Evolutionary conservation across 306 rosid species (phyloP).

Genomic region (Fragaria iinumae): DNA sequence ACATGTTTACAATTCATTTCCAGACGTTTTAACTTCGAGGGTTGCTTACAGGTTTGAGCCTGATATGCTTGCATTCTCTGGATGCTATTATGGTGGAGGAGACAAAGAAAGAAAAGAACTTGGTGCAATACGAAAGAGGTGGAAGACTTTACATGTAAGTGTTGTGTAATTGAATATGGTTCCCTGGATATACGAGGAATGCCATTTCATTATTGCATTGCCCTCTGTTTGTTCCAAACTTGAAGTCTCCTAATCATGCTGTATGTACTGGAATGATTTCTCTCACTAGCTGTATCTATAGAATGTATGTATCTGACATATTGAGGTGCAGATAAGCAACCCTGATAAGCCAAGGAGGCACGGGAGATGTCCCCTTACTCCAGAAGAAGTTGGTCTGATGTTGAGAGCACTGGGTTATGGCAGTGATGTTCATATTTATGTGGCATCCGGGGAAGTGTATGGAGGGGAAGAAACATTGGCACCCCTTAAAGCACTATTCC

Average conservation of each 20-base stretch:
- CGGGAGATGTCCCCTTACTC: conserved; percentile 97
- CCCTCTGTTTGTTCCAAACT: background rate
- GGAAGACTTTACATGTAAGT: conserved; percentile 97
- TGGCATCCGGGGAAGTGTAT: conserved; percentile 95
- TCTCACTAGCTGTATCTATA: background rate
- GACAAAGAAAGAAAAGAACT: conserved; percentile 85
- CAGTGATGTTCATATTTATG: conserved; percentile 85
- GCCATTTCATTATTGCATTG: background rate
- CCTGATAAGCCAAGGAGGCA: conserved; percentile 97
- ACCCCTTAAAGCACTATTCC: conserved; percentile 79
- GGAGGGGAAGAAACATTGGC: conserved; percentile 94
- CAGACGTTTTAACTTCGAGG: background rate
- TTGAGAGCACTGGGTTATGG: conserved; percentile 95
- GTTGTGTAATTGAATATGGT: background rate
- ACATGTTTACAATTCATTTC: background rate
- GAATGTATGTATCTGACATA: conserved; percentile 12
- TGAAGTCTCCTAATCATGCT: background rate
- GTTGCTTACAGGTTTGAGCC: conserved; percentile 74
- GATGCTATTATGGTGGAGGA: conserved; percentile 97
- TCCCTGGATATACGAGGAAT: conserved; percentile 1
- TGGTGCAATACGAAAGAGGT: conserved; percentile 86
- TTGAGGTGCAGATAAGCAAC: conserved; percentile 68
- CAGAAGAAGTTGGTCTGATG: conserved; percentile 99
- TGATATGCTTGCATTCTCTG: conserved; percentile 99
- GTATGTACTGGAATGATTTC: background rate